Base-by-base conservation (phyloP, 371 early-diverging fungal species). In the Paraphysoderma sedebokerense region DNA sequence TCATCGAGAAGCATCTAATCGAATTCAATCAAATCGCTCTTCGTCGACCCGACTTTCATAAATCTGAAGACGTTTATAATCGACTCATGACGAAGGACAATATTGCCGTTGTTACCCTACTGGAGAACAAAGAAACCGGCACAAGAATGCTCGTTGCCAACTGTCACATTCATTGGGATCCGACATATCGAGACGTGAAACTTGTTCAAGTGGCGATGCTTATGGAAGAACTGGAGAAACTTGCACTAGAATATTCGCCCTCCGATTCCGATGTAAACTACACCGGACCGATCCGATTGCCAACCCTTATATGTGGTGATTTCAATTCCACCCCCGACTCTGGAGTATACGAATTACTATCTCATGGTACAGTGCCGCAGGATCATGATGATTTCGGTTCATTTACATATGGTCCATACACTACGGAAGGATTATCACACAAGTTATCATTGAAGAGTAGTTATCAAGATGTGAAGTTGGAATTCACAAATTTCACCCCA, bases 1-100 rank as follows among this genome's bases (percentile, higher is more conserved):
- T 89, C 37, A 52, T 91, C 26, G 87, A 89, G 32, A 74, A 85
- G 47, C 70, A 81, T 44, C 58, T 81, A 35, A 70, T 98, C 23
- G 92, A 93, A 60, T 98, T 98, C 66, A 87, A 87, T 58, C 87
- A 90, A 58, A 78, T 85, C 47, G 88, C 91, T 6, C 72, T 92
- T 61, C 76, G 79, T 50, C 70, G 91, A 50, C 72, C 82, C 22
- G 87, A 89, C 49, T 84, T 96, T 50, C 77, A 82, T 33, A 79
- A 85, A 62, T 76, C 84, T 22, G 90, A 86, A 23, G 92, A 92
- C 59, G 79, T 98, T 36, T 87, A 92, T 54, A 87, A 87, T 56
- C 86, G 99, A 32, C 76, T 85, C 24, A 87, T 90, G 87, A 82
- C 85, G 48, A 92, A 92, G 68, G 98, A 98, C 68, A 97, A 99